These are phyloP conservation scores for Cupressus sempervirens DNA, from an alignment of 75 land plant species.

Conservation along the genomic window DNA sequence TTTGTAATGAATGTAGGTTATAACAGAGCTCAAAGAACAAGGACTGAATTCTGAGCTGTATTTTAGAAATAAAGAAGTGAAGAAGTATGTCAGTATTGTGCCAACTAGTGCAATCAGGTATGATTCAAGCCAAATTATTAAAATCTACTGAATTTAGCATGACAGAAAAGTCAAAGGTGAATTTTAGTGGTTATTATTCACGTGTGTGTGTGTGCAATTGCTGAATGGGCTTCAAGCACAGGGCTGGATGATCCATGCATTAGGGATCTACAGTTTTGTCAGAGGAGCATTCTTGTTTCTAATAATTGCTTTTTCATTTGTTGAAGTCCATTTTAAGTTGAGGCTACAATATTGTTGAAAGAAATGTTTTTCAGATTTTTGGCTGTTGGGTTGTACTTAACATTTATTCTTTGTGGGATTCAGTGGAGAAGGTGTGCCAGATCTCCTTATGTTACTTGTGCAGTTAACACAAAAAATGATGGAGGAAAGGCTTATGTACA, in stretches of 20 bases:
- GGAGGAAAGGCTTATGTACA: conserved; percentile 83
- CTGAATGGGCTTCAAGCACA: neutral
- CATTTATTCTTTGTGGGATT: neutral
- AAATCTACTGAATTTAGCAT: neutral
- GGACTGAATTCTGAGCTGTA: conserved; percentile 94
- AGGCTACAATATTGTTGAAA: neutral
- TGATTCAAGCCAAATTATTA: neutral
- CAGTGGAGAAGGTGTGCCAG: conserved; percentile 99
- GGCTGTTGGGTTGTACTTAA: neutral
- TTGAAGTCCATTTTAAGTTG: neutral
- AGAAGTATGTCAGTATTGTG: conserved; percentile 81
- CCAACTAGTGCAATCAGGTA: conserved; percentile 98
- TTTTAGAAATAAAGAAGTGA: conserved; percentile 79
- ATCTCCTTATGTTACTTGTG: conserved; percentile 73
- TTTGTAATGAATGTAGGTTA: conserved; percentile 42
- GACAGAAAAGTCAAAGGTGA: neutral
- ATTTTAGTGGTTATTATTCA: neutral
- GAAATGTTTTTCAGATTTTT: neutral
- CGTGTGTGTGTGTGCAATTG: neutral
- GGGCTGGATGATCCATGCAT: neutral
- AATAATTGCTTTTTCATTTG: neutral
- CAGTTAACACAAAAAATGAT: conserved; percentile 92
- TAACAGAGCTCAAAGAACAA: conserved; percentile 85
- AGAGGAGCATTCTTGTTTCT: neutral
- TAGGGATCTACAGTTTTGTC: neutral